phyloP scores from a whole-genome alignment of 139 green algal species.

The Coelastrella sp. region DNA sequence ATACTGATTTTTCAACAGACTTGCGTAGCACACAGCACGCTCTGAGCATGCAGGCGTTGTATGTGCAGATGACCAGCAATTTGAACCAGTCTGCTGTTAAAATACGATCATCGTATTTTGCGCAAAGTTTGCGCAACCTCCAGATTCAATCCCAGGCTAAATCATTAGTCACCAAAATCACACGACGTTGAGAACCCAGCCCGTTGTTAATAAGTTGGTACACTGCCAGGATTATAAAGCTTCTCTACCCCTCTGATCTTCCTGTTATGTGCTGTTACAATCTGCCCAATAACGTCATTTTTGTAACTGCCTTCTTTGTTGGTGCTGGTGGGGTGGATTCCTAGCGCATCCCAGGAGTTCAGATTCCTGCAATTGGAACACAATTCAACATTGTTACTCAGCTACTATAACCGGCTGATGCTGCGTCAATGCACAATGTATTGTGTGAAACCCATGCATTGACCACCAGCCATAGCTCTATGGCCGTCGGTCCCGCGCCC shows the following conservation, averaged over 20 bases:
- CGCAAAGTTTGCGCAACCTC: no score
- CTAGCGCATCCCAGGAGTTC: conserved; percentile 59
- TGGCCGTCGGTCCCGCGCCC: no score
- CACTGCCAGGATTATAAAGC: not conserved
- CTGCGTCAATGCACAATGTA: not conserved
- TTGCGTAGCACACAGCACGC: no score
- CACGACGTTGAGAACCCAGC: no score
- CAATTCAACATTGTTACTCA: not conserved
- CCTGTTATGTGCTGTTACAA: conserved; percentile 61
- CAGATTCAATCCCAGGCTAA: no score
- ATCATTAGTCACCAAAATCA: no score
- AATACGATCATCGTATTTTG: no score
- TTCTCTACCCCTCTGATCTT: not conserved
- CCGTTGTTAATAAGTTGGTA: not conserved
- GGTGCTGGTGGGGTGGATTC: conserved; percentile 60
- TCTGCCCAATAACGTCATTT: conserved; percentile 14
- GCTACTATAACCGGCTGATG: not conserved
- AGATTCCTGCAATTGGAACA: not conserved
- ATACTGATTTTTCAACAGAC: no score
- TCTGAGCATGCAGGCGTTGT: no score
- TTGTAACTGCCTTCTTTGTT: conserved; percentile 58
- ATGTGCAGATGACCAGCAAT: no score
- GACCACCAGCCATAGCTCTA: no score
- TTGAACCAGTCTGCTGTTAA: no score
- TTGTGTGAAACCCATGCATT: not conserved